Base-by-base conservation (phyloP, 805 yeast genomes). In the Phaffomyces opuntiae region DNA sequence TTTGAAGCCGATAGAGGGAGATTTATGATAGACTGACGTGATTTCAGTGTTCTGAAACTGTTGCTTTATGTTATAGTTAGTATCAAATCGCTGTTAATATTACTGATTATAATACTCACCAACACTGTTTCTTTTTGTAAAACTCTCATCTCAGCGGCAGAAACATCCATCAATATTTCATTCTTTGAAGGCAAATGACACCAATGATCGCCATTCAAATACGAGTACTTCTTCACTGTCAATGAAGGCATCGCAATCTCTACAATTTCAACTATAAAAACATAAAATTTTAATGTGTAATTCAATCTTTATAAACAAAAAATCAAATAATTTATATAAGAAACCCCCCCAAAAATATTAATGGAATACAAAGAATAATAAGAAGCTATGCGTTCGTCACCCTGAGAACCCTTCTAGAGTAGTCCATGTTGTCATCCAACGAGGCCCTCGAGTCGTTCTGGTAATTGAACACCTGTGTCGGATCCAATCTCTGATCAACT, bases 401-500 rank as follows among this genome's bases (percentile, higher is more conserved):
- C 35, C 77, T 62, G 34, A 80, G 62, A 7, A 80, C 81, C 47
- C 74, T 67, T 38, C 85, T 64, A 5, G 77, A 69, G 53, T 80
- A 80, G 54, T 80, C 84, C 50, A 68, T 67, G 46, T 80, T 75
- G 55, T 80, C 86, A 17, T 70, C 75, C 33, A 80, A 55, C 32
- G 77, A 68, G 39, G 71, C 63, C 38, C 68, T 61, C 8, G 79
- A 72, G 33, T 68, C 70, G 52, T 69, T 70, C 39, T 66, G 74
- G 66, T 72, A 69, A 45, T 64, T 64, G 49, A 72, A 70, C 66
- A 77, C 67, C 39, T 71, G 71, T 44, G 68, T 63, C 6, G 86
- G 86, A 51, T 81, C 86, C 45, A 81, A 60, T 37, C 87, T 62
- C 54, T 75, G 81, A 61, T 80, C 87, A n/a, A 77, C 77, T 43